phyloP scores from a whole-genome alignment of 1,284 basidiomycete species.

The Sporisorium sorghi region DNA sequence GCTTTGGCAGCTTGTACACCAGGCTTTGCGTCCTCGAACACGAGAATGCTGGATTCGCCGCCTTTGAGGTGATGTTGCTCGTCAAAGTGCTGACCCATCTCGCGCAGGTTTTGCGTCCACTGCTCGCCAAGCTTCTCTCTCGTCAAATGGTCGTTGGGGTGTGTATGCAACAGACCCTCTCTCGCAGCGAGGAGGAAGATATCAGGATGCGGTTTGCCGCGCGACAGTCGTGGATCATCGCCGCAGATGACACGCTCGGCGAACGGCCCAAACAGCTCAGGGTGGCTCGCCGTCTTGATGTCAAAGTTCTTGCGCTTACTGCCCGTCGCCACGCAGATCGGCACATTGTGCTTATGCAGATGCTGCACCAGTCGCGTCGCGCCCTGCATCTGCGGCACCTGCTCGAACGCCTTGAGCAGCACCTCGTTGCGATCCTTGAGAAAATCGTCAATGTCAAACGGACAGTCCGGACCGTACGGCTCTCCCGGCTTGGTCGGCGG shows the following conservation, averaged over 20 bases:
- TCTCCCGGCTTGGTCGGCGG: conserved; percentile 51
- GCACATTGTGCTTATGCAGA: conserved; percentile 62
- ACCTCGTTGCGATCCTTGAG: conserved; percentile 60
- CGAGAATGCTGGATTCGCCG: conserved; percentile 62
- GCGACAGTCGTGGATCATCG: conserved; percentile 58
- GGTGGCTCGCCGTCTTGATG: conserved; percentile 62
- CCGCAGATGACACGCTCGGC: conserved; percentile 63
- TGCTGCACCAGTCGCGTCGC: conserved; percentile 65
- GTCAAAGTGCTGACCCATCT: conserved; percentile 58
- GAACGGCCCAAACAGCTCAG: conserved; percentile 61
- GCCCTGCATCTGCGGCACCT: conserved; percentile 67
- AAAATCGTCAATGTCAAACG: conserved; percentile 65
- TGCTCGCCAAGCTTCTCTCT: conserved; percentile 26
- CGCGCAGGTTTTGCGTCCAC: conserved; percentile 42
- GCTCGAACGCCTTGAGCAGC: conserved; percentile 61
- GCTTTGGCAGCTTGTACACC: conserved; percentile 65
- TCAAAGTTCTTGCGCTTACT: conserved; percentile 65
- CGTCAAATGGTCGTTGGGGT: conserved; percentile 24
- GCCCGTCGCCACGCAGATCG: conserved; percentile 68
- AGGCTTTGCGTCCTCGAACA: conserved; percentile 68
- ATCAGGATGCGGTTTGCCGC: conserved; percentile 68
- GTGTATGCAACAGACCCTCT: conserved; percentile 54
- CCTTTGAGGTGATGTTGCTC: conserved; percentile 45
- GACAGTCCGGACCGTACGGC: conserved; percentile 58
- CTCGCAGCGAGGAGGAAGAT: conserved; percentile 68